phyloP scores from a whole-genome alignment of 192 early-diverging fungal species.

The Lobosporangium transversale region DNA sequence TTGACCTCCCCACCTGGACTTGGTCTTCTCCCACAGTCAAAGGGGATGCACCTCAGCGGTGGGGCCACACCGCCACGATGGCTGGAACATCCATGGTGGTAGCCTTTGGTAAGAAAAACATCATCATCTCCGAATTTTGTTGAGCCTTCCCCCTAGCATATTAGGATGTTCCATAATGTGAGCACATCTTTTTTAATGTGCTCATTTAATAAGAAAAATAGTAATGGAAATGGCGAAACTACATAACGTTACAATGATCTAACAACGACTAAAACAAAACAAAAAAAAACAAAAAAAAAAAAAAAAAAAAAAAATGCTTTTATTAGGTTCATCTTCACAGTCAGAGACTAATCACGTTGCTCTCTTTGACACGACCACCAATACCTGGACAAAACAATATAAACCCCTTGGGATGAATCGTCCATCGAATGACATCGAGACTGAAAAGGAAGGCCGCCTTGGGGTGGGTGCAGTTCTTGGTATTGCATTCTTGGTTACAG shows the following conservation, averaged over 20 bases:
- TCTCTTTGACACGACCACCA: conserved; percentile 26
- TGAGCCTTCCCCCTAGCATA: too few species aligned
- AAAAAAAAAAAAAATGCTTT: too few species aligned
- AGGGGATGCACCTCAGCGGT: conserved; percentile 30
- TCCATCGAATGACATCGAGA: background rate
- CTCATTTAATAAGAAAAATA: too few species aligned
- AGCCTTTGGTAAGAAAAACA: conserved; percentile 36
- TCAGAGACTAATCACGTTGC: conserved; percentile 20
- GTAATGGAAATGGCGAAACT: too few species aligned
- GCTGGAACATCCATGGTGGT: conserved; percentile 38
- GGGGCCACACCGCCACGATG: conserved; percentile 47
- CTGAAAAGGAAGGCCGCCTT: background rate
- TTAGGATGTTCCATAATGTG: too few species aligned
- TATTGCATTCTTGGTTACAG: conserved; percentile 39
- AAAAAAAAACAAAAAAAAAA: too few species aligned
- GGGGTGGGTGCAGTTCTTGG: conserved; percentile 39
- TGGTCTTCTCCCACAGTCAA: conserved; percentile 33
- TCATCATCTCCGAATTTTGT: background rate
- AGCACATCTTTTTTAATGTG: too few species aligned
- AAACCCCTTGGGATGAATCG: conserved; percentile 14
- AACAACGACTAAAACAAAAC: too few species aligned
- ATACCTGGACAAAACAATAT: conserved; percentile 31
- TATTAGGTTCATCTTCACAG: conserved; percentile 21
- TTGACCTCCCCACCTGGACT: conserved; percentile 44
- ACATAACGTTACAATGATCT: too few species aligned